Evolutionary conservation across 169 alveolate species (phyloP), one percentile per base, ranked within the genome.

Genomic region (Plasmodium coatneyi): DNA sequence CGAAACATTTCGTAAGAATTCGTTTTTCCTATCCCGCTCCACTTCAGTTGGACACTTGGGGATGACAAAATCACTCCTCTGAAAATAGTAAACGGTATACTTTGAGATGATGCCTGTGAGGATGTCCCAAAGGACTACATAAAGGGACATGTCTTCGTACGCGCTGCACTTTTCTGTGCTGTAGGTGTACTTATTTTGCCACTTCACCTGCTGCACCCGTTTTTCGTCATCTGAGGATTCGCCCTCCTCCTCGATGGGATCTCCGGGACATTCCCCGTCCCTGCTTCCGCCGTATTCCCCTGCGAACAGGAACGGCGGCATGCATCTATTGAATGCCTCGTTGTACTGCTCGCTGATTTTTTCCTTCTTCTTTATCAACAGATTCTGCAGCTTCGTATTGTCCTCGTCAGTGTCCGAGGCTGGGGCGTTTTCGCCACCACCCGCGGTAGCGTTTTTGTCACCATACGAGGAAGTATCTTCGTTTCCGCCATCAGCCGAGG

Each of bases 51-150:
- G 39, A n/a, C 84, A 49, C 71, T 80, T 91, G 0, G 91, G 79
- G 30, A 91, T 52, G 54, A 80, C 25, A 74, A 74, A 70, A 81
- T 80, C 92, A 56, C 41, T 66, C 5, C 71, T 79, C 12, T 39
- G 16, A 43, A 92, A 92, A 70, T 60, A 92, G 43, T 52, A 30
- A 22, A 82, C 84, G 3, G 93, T 92, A 72, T 86, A 84, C n/a
- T 92, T 76, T n/a, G 93, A 74, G 70, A 78, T 82, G 22, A 22
- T 54, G 10, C 83, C 70, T 54, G 92, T 84, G 70, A 91, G 71
- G 28, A 91, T 81, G 71, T 91, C 95, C 95, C 95, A 91, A 14
- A 91, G 78, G 36, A 91, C 86, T 43, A 81, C 80, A 91, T 81
- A 91, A n/a, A 91, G 32, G 25, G 92, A 91, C 87, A 91, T 41